Conservation (phyloP, 2,329 filamentous ascomycete species). For the Botrytis paeoniae region DNA sequence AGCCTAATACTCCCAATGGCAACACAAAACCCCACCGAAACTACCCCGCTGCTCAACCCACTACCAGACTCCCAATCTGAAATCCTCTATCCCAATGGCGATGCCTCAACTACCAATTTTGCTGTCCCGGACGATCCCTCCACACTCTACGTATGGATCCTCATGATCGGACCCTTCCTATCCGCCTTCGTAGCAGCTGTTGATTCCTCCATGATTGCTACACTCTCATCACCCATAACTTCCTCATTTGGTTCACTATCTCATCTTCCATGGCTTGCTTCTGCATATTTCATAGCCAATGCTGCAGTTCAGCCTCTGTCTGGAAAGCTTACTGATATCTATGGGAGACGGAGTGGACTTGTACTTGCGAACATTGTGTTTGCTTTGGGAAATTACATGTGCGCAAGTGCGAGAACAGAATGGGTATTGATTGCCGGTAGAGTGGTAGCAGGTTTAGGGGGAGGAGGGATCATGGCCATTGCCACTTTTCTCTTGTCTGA, state of each 20-base stretch:
- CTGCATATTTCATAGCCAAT: slow-evolving; percentile 67
- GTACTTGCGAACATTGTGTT: slow-evolving; percentile 64
- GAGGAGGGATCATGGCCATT: slow-evolving; percentile 59
- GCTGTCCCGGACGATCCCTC: background rate
- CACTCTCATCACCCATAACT: slow-evolving; percentile 15
- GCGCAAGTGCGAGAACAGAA: slow-evolving; percentile 63
- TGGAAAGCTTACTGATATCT: slow-evolving; percentile 68
- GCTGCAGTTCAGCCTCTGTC: slow-evolving; percentile 75
- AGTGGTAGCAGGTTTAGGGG: slow-evolving; percentile 54
- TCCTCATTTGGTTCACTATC: slow-evolving; percentile 40
- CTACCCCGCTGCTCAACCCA: background rate
- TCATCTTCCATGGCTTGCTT: slow-evolving; percentile 56
- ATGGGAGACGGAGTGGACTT: slow-evolving; percentile 64
- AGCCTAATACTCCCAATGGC: background rate
- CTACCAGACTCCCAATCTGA: background rate
- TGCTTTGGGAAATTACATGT: slow-evolving; percentile 60
- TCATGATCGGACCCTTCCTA: slow-evolving; percentile 9
- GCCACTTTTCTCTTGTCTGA: slow-evolving; percentile 38
- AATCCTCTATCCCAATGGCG: background rate
- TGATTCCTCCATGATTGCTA: slow-evolving; percentile 19
- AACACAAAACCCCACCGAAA: background rate
- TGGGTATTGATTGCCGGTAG: slow-evolving; percentile 62
- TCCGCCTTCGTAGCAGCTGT: slow-evolving; percentile 15
- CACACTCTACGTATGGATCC: background rate
- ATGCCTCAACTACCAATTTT: background rate